Base-by-base conservation (phyloP, 177 flowering plant genomes). In the Vitis hybrid region DNA sequence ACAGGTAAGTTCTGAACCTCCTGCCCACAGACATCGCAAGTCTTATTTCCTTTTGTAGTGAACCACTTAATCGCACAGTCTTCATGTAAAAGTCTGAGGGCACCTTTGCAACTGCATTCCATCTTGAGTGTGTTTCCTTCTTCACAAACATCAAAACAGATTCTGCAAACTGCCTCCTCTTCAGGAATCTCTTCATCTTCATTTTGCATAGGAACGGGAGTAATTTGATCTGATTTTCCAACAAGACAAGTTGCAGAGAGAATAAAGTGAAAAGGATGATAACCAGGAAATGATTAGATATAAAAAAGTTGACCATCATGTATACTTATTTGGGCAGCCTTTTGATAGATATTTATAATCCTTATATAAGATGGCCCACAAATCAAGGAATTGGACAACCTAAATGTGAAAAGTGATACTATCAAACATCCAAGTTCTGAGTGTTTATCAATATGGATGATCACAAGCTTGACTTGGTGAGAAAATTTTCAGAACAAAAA, bases 31-130 rank as follows among this genome's bases (percentile, higher is more conserved):
- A 94, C 90, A 5, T 94, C 98, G 79, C 98, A 94, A 6, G 13
- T 78, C 70, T 81, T 92, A 81, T 82, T 89, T 57, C 89, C 88
- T 83, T 71, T 94, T 34, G 79, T 75, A 66, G 87, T 84, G 80
- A 94, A 92, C 98, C 98, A 94, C 76, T 81, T 88, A 56, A 87
- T 66, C 23, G 89, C 92, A 85, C 98, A 94, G 23, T 83, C 86
- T 84, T 92, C 90, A 70, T 92, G 97, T 14, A 90, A 75, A 66
- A 94, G 89, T 75, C 82, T 78, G 67, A 94, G 92, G 59, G 83
- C 97, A 77, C 98, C 97, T 83, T 87, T 94, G 84, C 98, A 94
- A 77, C 91, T 86, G 82, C 98, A 94, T 70, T 89, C 97, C 93
- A 94, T 83, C 78, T 89, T 89, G 30, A 94, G 79, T 23, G 87